Percentiles rank a stretch among this genome's conserved stretches.
phyloP scores from a whole-genome alignment of 192 early-diverging fungal genomes.

The Coemansia sp. region DNA sequence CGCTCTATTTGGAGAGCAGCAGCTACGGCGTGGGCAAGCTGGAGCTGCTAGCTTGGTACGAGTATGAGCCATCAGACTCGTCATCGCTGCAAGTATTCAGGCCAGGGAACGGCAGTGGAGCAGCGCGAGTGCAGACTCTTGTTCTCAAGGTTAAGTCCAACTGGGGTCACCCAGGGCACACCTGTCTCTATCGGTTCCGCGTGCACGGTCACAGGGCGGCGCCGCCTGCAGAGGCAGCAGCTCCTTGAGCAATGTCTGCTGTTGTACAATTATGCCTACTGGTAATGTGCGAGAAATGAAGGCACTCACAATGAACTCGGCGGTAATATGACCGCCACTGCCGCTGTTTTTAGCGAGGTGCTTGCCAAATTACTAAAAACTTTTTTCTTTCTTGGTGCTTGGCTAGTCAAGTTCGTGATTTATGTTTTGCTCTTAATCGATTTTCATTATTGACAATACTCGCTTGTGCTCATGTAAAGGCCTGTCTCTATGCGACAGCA shows the following conservation, averaged over 20 bases:
- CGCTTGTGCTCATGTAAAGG: neutral
- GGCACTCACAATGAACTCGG: neutral
- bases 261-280: neutral
- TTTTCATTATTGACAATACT: neutral
- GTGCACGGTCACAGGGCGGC: conserved; percentile 57
- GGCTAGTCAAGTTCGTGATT: neutral
- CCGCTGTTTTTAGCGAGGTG: neutral
- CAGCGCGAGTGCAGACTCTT: conserved; percentile 53
- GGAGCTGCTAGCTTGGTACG: conserved; percentile 25
- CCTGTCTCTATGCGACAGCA: neutral
- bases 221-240: conserved; percentile 6
- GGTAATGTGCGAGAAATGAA: neutral
- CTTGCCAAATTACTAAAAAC: neutral
- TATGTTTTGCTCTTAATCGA: neutral
- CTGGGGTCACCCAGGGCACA: conserved; percentile 70
- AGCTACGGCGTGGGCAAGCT: conserved; percentile 27
- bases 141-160: conserved; percentile 64
- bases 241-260: conserved; percentile 2
- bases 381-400: neutral
- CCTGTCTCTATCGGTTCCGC: conserved; percentile 74
- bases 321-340: neutral
- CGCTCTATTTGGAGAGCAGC: conserved; percentile 26
- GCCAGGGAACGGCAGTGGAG: conserved; percentile 26
- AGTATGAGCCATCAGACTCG: conserved; percentile 53
- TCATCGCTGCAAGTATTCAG: conserved; percentile 51